A percentile compares a stretch with the other conserved stretches of the same genome.
These are phyloP conservation scores for Globisporangium acanthophoron DNA, from an alignment of 352 stramenopile species.

Conservation along the genomic window DNA sequence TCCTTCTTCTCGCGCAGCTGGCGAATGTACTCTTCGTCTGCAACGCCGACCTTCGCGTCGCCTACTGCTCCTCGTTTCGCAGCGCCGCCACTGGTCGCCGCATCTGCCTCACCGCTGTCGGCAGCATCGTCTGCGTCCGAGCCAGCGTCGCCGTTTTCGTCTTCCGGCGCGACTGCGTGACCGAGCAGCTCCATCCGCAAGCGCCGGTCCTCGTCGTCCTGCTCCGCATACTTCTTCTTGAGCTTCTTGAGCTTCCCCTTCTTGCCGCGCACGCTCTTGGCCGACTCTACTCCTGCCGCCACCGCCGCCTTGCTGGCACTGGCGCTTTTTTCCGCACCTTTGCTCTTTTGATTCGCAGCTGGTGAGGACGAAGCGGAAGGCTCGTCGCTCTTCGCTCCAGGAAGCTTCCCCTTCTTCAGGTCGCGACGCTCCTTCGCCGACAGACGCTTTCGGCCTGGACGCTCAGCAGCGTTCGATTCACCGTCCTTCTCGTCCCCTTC, in stretches of 20 bases:
- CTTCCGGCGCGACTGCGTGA: conserved; percentile 27
- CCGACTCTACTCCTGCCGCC: not conserved
- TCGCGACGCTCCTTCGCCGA: conserved; percentile 72
- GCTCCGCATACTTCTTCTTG: conserved; percentile 95
- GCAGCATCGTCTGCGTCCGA: conserved; percentile 8
- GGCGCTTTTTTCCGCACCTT: conserved; percentile 11
- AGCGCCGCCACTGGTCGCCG: conserved; percentile 13
- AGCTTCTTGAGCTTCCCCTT: conserved; percentile 93
- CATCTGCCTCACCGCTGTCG: conserved; percentile 3
- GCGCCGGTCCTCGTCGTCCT: conserved; percentile 94
- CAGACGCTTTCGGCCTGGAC: conserved; percentile 51
- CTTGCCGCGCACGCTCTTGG: conserved; percentile 84
- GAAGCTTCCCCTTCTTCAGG: conserved; percentile 64
- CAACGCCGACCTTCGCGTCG: conserved; percentile 6
- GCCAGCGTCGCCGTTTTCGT: conserved; percentile 19
- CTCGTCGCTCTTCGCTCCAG: conserved; percentile 1
- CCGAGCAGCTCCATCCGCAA: conserved; percentile 91
- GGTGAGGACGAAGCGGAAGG: not conserved
- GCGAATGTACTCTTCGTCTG: conserved; percentile 57
- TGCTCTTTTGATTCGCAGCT: not conserved
- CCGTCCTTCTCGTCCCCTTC: conserved; percentile 13
- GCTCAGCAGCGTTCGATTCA: conserved; percentile 4
- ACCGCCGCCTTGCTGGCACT: conserved; percentile 9
- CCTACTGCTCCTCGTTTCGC: not conserved
- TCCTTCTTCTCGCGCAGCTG: conserved; percentile 80